Conservation (phyloP, 2,329 filamentous ascomycete genomes). For the Phialophora expanda region DNA sequence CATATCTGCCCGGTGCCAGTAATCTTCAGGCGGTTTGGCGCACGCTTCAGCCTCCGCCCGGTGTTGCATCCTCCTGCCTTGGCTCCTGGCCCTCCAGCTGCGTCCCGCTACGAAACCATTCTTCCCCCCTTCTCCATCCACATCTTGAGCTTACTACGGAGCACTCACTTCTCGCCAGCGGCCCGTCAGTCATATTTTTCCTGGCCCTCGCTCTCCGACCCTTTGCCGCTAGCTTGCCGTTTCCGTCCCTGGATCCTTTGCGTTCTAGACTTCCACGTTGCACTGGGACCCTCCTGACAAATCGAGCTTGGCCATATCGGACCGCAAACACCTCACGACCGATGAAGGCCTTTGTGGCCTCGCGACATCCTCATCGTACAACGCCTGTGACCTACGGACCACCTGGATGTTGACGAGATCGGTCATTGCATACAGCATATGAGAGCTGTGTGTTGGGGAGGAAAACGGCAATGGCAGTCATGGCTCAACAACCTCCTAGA, state of each 20-base stretch:
- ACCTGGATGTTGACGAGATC: constrained; percentile 9
- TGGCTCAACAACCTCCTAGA: constrained; percentile 18
- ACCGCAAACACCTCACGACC: neutral
- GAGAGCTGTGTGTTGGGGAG: constrained; percentile 2
- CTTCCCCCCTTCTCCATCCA: constrained; percentile 4
- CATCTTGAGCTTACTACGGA: neutral
- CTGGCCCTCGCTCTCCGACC: neutral
- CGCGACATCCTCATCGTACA: neutral
- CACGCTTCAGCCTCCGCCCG: neutral
- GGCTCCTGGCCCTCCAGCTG: neutral
- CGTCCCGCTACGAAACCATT: constrained; percentile 4
- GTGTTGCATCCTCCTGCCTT: neutral
- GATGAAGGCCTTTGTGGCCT: constrained; percentile 16
- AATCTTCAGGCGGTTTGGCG: neutral
- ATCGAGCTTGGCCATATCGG: constrained; percentile 2
- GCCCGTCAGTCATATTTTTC: neutral
- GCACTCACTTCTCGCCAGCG: neutral
- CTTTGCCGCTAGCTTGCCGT: neutral
- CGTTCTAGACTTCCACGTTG: neutral
- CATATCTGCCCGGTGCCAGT: neutral
- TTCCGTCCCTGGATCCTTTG: neutral
- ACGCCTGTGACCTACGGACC: neutral
- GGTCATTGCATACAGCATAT: neutral
- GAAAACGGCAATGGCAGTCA: constrained; percentile 17
- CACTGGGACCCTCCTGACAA: constrained; percentile 4